Evolutionary conservation across 768 basidiomycete species (phyloP), one percentile per base, ranked within the genome.

Genomic region (Leucosporidium scottii): DNA sequence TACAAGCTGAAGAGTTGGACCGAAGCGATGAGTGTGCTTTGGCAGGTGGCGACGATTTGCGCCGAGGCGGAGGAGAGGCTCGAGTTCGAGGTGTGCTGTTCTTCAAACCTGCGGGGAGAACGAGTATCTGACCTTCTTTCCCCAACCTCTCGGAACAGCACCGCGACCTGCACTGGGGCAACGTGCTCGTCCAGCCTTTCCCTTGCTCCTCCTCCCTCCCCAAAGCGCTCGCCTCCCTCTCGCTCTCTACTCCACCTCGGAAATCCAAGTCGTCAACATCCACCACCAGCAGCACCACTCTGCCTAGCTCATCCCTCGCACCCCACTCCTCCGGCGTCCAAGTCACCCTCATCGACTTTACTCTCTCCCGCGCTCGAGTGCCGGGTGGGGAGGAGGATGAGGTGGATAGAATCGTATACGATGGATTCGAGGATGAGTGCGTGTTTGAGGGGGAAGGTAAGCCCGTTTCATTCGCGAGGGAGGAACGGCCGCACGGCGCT

Each of bases 111-210:
- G 53, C 61, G 59, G 18, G 1, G 10, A 31, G 10, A 20, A 58
- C 15, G 17, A 39, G 34, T 53, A 9, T 13, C 30, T 61, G 50
- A 51, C 27, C 23, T 13, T 30, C 23, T 18, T 4, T 7, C 25
- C n/a, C n/a, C n/a, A n/a, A n/a, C 28, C 21, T 28, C 34, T 47
- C 9, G 61, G 1, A 3, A 13, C 69, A 99, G 94, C 96, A 99
- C 79, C 91, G 96, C 39, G 96, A 99, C 78, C 84, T 99, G n/a
- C 96, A 99, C 74, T 91, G 91, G 85, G 96, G 96, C 27, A 96
- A 99, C 78, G 89, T 99, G 59, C 83, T 99, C 12, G 85, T 98
- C 58, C 86, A 86, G 23, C 65, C 34, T 34, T 4, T 34, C 69
- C 17, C 48, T 73, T 61, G 0, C 51, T 27, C 65, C 65, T 44